Evolutionary conservation across 257 asterid species (phyloP).

Genomic region (Scutellaria barbata): DNA sequence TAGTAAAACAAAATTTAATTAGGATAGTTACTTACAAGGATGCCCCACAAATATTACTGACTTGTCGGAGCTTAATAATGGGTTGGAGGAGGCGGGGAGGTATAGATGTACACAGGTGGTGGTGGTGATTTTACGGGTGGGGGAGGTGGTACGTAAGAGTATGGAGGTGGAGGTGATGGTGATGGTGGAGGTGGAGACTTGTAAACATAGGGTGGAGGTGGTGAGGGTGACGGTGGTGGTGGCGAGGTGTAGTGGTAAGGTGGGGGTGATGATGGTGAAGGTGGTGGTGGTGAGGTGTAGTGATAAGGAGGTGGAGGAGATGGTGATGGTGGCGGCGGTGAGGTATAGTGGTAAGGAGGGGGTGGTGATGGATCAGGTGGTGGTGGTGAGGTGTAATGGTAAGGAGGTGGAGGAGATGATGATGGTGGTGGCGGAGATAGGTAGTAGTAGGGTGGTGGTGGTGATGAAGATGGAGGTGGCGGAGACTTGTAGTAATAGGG

Average conservation of each 20-base stretch:
- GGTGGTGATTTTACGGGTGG: conserved; percentile 60
- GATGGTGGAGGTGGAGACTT: conserved; percentile 43
- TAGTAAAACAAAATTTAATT: not conserved
- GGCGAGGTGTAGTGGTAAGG: conserved; percentile 37
- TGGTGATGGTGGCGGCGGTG: conserved; percentile 43
- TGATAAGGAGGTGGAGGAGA: conserved; percentile 41
- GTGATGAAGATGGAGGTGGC: conserved; percentile 35
- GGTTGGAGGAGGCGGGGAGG: conserved; percentile 61
- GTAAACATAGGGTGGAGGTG: conserved; percentile 38
- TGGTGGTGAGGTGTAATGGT: conserved; percentile 40
- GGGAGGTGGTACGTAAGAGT: conserved; percentile 53
- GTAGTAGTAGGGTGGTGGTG: conserved; percentile 30
- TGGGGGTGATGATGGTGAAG: conserved; percentile 38
- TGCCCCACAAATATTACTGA: conserved; percentile 20
- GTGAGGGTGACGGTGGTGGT: conserved; percentile 40
- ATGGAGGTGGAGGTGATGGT: conserved; percentile 39
- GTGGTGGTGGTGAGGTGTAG: conserved; percentile 48
- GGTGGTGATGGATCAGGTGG: conserved; percentile 35
- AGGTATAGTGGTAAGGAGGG: conserved; percentile 36
- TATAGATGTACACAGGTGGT: conserved; percentile 46
- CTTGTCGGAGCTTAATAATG: conserved; percentile 34
- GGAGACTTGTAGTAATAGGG: conserved; percentile 34
- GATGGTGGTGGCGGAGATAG: conserved; percentile 41
- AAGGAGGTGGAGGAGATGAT: conserved; percentile 30
- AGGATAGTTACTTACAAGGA: conserved; percentile 41